Evolutionary conservation across 2,329 filamentous ascomycete genomes (phyloP), one percentile per base, ranked within the genome.

Genomic region (Tolypocladium paradoxum): DNA sequence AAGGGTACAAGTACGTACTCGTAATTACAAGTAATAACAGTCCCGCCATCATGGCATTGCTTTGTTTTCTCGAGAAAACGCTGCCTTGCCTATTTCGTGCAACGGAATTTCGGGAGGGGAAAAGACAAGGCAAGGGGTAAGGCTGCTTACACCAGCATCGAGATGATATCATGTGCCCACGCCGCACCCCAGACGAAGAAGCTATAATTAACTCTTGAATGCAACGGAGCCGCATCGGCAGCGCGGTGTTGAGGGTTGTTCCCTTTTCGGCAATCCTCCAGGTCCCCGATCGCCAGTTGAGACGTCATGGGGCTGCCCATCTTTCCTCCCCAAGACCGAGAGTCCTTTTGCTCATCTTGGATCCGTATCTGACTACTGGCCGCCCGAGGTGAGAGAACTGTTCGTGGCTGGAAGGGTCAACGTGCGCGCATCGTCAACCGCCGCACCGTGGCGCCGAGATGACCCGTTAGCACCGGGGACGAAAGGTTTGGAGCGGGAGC

Each of bases 41-140:
- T n/a, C n/a, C n/a, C n/a, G n/a, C n/a, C 20, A 36, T 20, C 34
- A 7, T 9, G 27, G 48, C n/a, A 20, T 53, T 51, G 46, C 50
- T 50, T 58, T 59, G 58, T 60, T 61, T 48, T 35, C 59, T 55
- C 58, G 59, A 59, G 58, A 52, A 31, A 60, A 60, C 55, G 45
- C 43, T 47, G 50, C 59, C 46, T 57, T 57, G 24, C 60, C 57
- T 27, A 16, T 56, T 57, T 46, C 16, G 57, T 50, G n/a, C 14
- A 12, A n/a, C 46, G 47, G 52, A 38, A 31, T 31, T 46, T 24
- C 24, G 31, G 45, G 45, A 40, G 24, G 43, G 18, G 3, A 18
- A 18, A n/a, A 27, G 1, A 20, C 8, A 37, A 51, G 29, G 49
- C 38, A 46, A 34, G 49, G 29, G 49, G 33, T 40, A 24, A 16